phyloP scores from a whole-genome alignment of 2,329 filamentous ascomycete genomes.

The Botrytis elliptica region DNA sequence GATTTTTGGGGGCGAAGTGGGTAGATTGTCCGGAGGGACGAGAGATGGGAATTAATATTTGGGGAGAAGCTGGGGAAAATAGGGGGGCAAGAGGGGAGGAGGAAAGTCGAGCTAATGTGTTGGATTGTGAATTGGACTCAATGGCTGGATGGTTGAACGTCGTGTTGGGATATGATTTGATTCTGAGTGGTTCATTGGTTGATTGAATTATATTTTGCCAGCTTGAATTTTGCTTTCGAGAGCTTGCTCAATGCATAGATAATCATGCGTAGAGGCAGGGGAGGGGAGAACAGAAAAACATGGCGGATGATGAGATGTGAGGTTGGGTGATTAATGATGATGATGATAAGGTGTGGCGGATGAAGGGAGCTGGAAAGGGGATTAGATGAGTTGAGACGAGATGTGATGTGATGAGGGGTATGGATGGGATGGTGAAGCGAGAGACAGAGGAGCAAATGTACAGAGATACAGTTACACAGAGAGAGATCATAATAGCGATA shows the following conservation, averaged over 20 bases:
- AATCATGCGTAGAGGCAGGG: not conserved
- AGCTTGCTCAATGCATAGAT: not conserved
- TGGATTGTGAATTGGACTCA: constrained; percentile 17
- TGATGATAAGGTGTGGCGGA: not conserved
- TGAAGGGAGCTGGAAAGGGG: not conserved
- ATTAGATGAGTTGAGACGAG: not conserved
- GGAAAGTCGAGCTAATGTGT: not conserved
- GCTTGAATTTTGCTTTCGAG: not conserved
- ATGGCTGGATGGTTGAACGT: not conserved
- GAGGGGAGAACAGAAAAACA: not conserved
- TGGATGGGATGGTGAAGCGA: not conserved
- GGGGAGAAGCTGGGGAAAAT: not conserved
- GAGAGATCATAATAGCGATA: not conserved
- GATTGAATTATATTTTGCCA: constrained; percentile 10
- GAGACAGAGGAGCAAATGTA: not conserved
- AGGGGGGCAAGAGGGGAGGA: not conserved
- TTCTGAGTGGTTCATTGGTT: not conserved
- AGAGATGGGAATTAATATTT: not conserved
- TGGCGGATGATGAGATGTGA: not conserved
- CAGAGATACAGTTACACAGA: not conserved
- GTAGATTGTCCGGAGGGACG: not conserved
- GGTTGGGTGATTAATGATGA: not conserved
- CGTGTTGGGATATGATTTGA: constrained; percentile 8
- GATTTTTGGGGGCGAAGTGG: not conserved
- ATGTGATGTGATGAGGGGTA: not conserved